Conservation (phyloP, 2,329 filamentous ascomycete genomes). For the Colletotrichum liriopes region DNA sequence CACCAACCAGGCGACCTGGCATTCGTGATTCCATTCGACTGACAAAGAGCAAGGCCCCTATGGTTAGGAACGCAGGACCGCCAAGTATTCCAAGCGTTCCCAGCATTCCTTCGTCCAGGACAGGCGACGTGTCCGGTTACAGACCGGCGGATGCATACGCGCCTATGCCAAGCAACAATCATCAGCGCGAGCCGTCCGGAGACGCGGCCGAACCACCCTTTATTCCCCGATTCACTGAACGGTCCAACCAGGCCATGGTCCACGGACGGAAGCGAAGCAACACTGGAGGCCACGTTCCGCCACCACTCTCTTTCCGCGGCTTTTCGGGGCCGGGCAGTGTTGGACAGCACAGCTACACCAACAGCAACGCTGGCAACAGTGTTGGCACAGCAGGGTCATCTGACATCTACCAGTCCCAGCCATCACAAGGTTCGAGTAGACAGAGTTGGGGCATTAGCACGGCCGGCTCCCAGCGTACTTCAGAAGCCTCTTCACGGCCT, state of each 20-base stretch:
- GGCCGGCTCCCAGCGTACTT: constrained; percentile 65
- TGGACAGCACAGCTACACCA: constrained; percentile 63
- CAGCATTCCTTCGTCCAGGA: constrained; percentile 55
- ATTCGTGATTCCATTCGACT: constrained; percentile 93
- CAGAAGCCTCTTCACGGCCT: constrained; percentile 67
- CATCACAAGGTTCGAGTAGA: constrained; percentile 58
- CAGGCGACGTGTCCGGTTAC: constrained; percentile 55
- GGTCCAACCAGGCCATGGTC: constrained; percentile 61
- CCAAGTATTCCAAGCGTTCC: constrained; percentile 69
- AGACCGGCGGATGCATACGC: constrained; percentile 58
- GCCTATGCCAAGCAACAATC: constrained; percentile 52
- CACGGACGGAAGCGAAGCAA: constrained; percentile 93
- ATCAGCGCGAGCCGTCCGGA: constrained; percentile 65
- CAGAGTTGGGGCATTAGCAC: constrained; percentile 63
- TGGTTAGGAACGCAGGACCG: constrained; percentile 60
- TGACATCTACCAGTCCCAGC: constrained; percentile 72
- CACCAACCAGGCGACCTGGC: constrained; percentile 65
- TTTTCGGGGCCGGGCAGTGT: constrained; percentile 74
- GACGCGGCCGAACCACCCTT: constrained; percentile 80
- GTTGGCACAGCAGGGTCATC: constrained; percentile 72
- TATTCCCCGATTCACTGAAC: constrained; percentile 79
- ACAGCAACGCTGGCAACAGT: constrained; percentile 72
- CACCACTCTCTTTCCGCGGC: constrained; percentile 82
- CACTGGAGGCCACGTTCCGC: constrained; percentile 82
- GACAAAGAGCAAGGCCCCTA: constrained; percentile 78